Evolutionary conservation across 495 filamentous ascomycete genomes (phyloP).

Genomic region (Echria macrotheca): DNA sequence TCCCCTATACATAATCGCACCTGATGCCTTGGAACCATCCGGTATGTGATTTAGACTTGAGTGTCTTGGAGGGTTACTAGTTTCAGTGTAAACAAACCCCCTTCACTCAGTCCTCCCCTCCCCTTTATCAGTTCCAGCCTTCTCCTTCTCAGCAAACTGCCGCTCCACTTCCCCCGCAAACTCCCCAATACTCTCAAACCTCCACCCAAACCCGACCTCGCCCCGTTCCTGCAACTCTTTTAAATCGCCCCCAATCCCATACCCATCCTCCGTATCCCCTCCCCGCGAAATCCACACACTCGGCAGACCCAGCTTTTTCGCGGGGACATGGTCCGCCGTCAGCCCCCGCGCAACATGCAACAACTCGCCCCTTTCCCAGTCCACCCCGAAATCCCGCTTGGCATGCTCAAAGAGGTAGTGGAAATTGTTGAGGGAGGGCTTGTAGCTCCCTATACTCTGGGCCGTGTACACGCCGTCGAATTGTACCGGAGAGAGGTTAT

Average conservation of each 20-base stretch:
- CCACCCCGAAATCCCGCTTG: conserved; percentile 49
- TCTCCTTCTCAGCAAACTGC: conserved; percentile 32
- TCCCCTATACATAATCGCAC: too few species aligned
- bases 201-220: conserved; percentile 38
- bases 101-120: too few species aligned
- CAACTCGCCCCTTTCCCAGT: conserved; percentile 47
- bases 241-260: conserved; percentile 39
- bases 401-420: conserved; percentile 54
- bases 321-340: conserved; percentile 67
- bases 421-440: conserved; percentile 65
- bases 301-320: conserved; percentile 52
- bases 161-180: conserved; percentile 65
- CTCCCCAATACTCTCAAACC: conserved; percentile 61
- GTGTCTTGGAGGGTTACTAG: too few species aligned
- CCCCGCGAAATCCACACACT: conserved; percentile 68
- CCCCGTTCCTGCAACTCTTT: conserved; percentile 33
- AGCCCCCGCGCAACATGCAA: conserved; percentile 67
- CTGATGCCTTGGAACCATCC: too few species aligned
- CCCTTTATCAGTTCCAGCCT: too few species aligned
- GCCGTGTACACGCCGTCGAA: conserved; percentile 73
- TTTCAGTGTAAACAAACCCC: too few species aligned
- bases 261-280: conserved; percentile 37
- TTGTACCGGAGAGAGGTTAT: conserved; percentile 33
- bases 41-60: too few species aligned
- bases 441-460: conserved; percentile 70